Evolutionary conservation across 2,329 filamentous ascomycete genomes (phyloP), one percentile per base, ranked within the genome.

Genomic region (Xylaria polymorpha): DNA sequence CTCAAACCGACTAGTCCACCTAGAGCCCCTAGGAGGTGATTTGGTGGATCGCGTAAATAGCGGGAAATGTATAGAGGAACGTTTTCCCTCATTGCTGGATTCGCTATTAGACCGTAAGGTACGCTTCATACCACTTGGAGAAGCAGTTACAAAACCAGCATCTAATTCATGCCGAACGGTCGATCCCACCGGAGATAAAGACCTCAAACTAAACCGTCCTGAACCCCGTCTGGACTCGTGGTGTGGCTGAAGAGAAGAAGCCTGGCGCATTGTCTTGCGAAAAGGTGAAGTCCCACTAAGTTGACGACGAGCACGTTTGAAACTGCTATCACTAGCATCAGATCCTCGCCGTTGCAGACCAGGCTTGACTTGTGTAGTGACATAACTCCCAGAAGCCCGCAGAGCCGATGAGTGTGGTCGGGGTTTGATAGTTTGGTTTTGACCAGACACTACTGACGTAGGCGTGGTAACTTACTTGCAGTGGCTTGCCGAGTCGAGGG

Each of bases 261-360:
- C 77, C 32, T 80, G 81, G 68, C 94, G 87, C 92, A 97, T 92
- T 1, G 92, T 93, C 61, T 85, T 86, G 66, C 90, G 90, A 84
- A 97, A 93, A 0, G 83, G 86, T 62, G 89, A 86, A 0, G 85
- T 84, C 51, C 84, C 80, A 48, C 80, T 80, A 6, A 79, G 77
- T 61, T 82, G 77, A 44, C 85, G 81, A 69, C 87, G 86, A 51
- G 83, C 80, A 35, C 93, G 90, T 76, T 88, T 91, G 82, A 97
- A 97, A 78, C 93, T 97, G 80, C 92, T 97, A 53, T 93, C 90
- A 75, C 91, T 93, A 35, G 87, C 90, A 72, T 90, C 88, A 0
- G 90, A 92, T 20, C 82, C 84, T 10, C 83, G 86, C 1, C 90
- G 86, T 66, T 83, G 81, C 9, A 88, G 79, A 5, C 75, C 73